A percentile compares a stretch with the other conserved stretches of the same genome.
Conservation (phyloP, 1,284 basidiomycete species). For the Rugosomyces carneus region DNA sequence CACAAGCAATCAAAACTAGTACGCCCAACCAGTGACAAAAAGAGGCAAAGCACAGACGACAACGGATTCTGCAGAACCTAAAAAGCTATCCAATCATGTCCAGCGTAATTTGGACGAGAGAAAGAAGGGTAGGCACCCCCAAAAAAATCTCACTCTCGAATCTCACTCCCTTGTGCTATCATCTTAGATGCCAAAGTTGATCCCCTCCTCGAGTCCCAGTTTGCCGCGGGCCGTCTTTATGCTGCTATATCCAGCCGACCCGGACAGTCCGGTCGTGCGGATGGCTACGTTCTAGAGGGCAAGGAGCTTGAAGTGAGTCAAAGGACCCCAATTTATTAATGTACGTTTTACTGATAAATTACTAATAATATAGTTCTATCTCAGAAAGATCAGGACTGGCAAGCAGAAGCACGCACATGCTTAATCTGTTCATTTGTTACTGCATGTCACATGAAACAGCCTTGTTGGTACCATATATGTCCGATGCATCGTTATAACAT, state of each 20-base stretch:
- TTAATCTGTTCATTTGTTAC: constrained; percentile 17
- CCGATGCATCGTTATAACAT: constrained; percentile 7
- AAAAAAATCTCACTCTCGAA: neutral
- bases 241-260: constrained; percentile 88
- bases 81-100: constrained; percentile 85
- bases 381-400: constrained; percentile 85
- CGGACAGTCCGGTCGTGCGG: constrained; percentile 89
- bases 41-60: constrained; percentile 65
- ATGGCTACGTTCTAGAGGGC: constrained; percentile 95
- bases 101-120: constrained; percentile 81
- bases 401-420: constrained; percentile 87
- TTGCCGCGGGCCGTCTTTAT: constrained; percentile 85
- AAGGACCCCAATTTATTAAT: constrained; percentile 1
- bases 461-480: constrained; percentile 11
- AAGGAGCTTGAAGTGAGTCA: constrained; percentile 85
- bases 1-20: constrained; percentile 43
- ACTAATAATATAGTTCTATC: constrained; percentile 66
- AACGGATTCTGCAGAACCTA: constrained; percentile 45
- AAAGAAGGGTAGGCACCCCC: constrained; percentile 65
- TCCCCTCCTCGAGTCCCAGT: constrained; percentile 79
- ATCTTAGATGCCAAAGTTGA: constrained; percentile 81
- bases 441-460: constrained; percentile 1
- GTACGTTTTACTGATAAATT: constrained; percentile 9
- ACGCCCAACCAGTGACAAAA: constrained; percentile 87
- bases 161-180: neutral